phyloP scores from a whole-genome alignment of 805 yeast species.

The Candida vaughaniae region DNA sequence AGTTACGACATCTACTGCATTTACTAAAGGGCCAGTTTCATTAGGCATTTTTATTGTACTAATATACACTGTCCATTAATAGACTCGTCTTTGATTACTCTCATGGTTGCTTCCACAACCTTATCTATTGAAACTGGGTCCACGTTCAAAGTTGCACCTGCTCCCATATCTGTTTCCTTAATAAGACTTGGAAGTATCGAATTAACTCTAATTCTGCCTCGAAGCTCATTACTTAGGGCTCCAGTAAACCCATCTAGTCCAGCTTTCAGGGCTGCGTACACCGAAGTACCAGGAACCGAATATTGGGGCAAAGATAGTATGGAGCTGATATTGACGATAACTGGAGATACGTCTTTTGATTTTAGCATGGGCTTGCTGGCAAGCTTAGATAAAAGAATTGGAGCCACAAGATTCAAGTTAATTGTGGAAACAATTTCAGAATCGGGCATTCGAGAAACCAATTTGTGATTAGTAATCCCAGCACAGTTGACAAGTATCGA shows the following conservation, averaged over 20 bases:
- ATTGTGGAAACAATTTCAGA: slow-evolving; percentile 47
- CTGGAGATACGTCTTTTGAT: slow-evolving; percentile 22
- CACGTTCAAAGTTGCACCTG: slow-evolving; percentile 22
- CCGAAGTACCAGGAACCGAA: slow-evolving; percentile 53
- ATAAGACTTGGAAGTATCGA: slow-evolving; percentile 68
- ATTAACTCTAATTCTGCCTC: slow-evolving; percentile 58
- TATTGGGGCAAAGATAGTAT: slow-evolving; percentile 46
- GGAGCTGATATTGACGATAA: slow-evolving; percentile 66
- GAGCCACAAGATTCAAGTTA: slow-evolving; percentile 56
- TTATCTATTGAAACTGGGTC: slow-evolving; percentile 21
- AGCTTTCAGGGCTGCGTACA: slow-evolving; percentile 69
- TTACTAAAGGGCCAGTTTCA: not conserved
- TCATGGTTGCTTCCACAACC: slow-evolving; percentile 28
- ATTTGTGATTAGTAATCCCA: slow-evolving; percentile 58
- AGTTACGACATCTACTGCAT: slow-evolving; percentile 5
- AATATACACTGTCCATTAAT: slow-evolving; percentile 28
- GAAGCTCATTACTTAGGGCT: slow-evolving; percentile 59
- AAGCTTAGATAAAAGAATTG: slow-evolving; percentile 57
- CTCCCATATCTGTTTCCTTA: slow-evolving; percentile 66
- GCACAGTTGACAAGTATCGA: slow-evolving; percentile 60
- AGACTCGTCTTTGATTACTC: slow-evolving; percentile 19
- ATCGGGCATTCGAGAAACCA: slow-evolving; percentile 45
- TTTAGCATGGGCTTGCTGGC: slow-evolving; percentile 52
- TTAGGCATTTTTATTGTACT: slow-evolving; percentile 3
- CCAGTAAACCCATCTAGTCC: slow-evolving; percentile 65